Conservation (phyloP, 2,329 filamentous ascomycete species). For the Trichoderma koningii region DNA sequence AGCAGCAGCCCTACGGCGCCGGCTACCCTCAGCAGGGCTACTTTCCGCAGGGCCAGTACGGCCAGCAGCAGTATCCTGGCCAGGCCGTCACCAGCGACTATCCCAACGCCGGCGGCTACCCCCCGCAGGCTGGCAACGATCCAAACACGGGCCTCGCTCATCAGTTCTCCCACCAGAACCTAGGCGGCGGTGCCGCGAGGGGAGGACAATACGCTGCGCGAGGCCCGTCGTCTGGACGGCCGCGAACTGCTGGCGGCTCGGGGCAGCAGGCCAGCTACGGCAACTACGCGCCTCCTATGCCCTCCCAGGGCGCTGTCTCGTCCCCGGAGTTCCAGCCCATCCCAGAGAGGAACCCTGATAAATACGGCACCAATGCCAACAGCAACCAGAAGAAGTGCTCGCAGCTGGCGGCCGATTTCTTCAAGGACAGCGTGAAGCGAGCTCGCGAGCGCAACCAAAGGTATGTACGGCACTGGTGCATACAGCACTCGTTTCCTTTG, state of each 20-base stretch:
- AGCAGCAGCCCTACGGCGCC: slow-evolving; percentile 50
- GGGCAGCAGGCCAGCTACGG: slow-evolving; percentile 64
- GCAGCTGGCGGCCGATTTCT: slow-evolving; percentile 81
- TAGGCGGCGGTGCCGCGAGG: slow-evolving; percentile 74
- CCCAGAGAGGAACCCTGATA: slow-evolving; percentile 84
- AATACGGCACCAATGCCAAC: slow-evolving; percentile 65
- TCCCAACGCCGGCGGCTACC: slow-evolving; percentile 47
- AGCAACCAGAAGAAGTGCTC: slow-evolving; percentile 72
- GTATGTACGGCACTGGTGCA: slow-evolving; percentile 51
- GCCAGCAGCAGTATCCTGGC: slow-evolving; percentile 42
- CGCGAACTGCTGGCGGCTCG: slow-evolving; percentile 76
- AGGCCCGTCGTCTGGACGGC: slow-evolving; percentile 69
- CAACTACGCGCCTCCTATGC: slow-evolving; percentile 69
- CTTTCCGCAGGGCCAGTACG: slow-evolving; percentile 64
- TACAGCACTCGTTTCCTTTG: not conserved
- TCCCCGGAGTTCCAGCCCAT: slow-evolving; percentile 75
- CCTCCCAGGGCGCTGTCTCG: slow-evolving; percentile 58
- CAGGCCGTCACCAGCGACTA: slow-evolving; percentile 51
- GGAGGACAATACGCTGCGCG: slow-evolving; percentile 70
- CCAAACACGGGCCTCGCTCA: slow-evolving; percentile 89
- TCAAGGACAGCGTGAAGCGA: slow-evolving; percentile 97
- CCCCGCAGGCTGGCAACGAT: slow-evolving; percentile 67
- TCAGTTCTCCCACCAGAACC: slow-evolving; percentile 95
- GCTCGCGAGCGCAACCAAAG: slow-evolving; percentile 93
- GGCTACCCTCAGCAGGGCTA: slow-evolving; percentile 55